Conservation (phyloP, 176 grass and related monocot species). For the Luzula sylvatica region DNA sequence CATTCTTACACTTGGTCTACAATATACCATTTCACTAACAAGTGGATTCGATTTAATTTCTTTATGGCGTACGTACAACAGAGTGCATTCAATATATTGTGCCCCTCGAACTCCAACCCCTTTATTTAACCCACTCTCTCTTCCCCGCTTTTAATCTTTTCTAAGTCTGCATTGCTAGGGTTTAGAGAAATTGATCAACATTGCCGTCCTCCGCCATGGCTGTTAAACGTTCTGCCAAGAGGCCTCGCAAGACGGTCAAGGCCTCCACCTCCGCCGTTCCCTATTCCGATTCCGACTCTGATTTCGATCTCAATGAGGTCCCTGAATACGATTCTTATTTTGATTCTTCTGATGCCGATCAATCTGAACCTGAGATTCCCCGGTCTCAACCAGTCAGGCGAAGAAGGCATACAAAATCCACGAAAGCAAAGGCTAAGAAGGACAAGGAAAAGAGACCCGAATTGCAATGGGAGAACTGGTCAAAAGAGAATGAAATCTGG, state of each 20-base stretch:
- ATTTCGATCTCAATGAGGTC: neutral
- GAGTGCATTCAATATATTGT: neutral
- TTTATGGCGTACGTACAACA: neutral
- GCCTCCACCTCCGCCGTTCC: slow-evolving; percentile 9
- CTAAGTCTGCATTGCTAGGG: neutral
- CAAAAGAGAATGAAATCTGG: slow-evolving; percentile 45
- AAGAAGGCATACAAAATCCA: neutral
- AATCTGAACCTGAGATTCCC: neutral
- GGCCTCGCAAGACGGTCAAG: neutral
- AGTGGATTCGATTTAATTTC: neutral
- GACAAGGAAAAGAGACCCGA: neutral
- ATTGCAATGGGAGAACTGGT: slow-evolving; percentile 61
- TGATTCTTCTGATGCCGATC: slow-evolving; percentile 2
- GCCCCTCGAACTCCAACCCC: neutral
- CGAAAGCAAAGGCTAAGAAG: neutral
- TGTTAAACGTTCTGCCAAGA: neutral
- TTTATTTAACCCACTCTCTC: neutral
- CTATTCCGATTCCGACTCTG: slow-evolving; percentile 34
- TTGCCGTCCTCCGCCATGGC: slow-evolving; percentile 1
- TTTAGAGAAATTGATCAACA: too few relatives aligned
- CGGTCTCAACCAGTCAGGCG: neutral
- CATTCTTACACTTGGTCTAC: neutral
- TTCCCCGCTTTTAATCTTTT: neutral
- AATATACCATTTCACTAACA: neutral
- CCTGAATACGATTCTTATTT: slow-evolving; percentile 21